These are phyloP conservation scores for Nannizziopsis arthrosporioides DNA, from an alignment of 2,329 filamentous ascomycete genomes.

Conservation along the genomic window DNA sequence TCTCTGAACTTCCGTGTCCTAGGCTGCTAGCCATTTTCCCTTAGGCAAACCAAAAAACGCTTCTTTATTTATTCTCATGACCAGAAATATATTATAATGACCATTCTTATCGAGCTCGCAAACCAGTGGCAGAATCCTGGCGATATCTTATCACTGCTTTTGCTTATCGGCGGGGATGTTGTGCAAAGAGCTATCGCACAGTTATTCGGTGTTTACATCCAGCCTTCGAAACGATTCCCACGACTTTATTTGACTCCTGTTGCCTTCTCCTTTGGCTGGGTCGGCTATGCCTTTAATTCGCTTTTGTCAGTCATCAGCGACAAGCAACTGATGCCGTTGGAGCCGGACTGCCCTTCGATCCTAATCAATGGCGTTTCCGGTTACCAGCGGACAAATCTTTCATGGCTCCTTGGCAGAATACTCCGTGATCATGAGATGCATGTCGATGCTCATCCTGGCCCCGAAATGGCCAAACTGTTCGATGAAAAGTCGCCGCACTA, in stretches of 20 bases:
- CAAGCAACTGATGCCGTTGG: slow-evolving; percentile 25
- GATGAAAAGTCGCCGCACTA: neutral
- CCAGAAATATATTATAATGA: too few relatives aligned
- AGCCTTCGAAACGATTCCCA: slow-evolving; percentile 22
- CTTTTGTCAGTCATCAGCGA: slow-evolving; percentile 25
- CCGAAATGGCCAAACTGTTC: slow-evolving; percentile 1
- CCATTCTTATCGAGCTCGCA: too few relatives aligned
- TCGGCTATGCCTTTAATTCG: slow-evolving; percentile 25
- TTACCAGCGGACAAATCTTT: slow-evolving; percentile 29
- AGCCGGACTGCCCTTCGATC: slow-evolving; percentile 24
- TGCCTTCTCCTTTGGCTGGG: slow-evolving; percentile 34
- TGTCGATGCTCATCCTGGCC: slow-evolving; percentile 18
- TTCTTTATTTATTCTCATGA: too few relatives aligned
- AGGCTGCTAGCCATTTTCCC: too few relatives aligned
- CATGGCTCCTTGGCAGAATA: slow-evolving; percentile 36
- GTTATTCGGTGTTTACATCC: neutral
- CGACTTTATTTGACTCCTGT: slow-evolving; percentile 21
- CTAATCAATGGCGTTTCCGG: slow-evolving; percentile 17
- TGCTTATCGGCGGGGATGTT: slow-evolving; percentile 29
- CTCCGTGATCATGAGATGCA: slow-evolving; percentile 31
- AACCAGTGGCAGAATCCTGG: slow-evolving; percentile 13
- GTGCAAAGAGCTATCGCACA: slow-evolving; percentile 21
- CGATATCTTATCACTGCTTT: slow-evolving; percentile 26
- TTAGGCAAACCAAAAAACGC: too few relatives aligned
- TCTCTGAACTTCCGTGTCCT: too few relatives aligned